Conservation (phyloP, 805 yeast species). For the Maudiozyma turicensis region DNA sequence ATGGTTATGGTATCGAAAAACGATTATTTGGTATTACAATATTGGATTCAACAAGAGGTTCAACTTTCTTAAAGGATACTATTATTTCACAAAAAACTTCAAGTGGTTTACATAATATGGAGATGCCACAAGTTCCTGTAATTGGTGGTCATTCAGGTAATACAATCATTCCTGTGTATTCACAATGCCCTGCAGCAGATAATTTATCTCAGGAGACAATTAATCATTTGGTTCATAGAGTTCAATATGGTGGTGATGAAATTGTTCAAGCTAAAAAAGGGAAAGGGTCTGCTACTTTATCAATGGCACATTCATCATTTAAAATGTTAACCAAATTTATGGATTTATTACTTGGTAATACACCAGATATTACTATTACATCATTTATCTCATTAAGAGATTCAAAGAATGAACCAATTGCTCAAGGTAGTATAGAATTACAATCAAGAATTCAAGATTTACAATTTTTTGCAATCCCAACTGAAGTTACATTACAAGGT, state of each 20-base stretch:
- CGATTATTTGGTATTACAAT: constrained; percentile 83
- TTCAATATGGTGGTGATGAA: constrained; percentile 95
- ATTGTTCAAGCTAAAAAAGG: constrained; percentile 94
- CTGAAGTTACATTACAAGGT: constrained; percentile 45
- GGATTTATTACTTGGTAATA: constrained; percentile 26
- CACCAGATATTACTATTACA: constrained; percentile 38
- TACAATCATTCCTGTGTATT: constrained; percentile 79
- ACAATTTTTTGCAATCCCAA: constrained; percentile 55
- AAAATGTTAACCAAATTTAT: constrained; percentile 51
- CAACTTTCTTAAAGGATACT: constrained; percentile 62
- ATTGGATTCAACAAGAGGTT: constrained; percentile 70
- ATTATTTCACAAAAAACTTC: constrained; percentile 31
- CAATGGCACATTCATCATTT: constrained; percentile 93
- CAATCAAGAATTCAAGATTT: constrained; percentile 13
- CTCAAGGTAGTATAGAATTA: constrained; percentile 15
- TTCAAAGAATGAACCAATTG: constrained; percentile 38
- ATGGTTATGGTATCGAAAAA: constrained; percentile 56
- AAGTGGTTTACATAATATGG: constrained; percentile 7
- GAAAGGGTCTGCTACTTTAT: constrained; percentile 87
- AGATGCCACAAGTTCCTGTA: constrained; percentile 51
- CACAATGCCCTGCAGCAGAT: constrained; percentile 31
- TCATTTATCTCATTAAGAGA: constrained; percentile 41
- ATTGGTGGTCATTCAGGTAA: constrained; percentile 95
- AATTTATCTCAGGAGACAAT: constrained; percentile 28
- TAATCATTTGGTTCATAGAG: constrained; percentile 69